Base-by-base conservation (phyloP, 768 basidiomycete species). In the Collybia mongolica region DNA sequence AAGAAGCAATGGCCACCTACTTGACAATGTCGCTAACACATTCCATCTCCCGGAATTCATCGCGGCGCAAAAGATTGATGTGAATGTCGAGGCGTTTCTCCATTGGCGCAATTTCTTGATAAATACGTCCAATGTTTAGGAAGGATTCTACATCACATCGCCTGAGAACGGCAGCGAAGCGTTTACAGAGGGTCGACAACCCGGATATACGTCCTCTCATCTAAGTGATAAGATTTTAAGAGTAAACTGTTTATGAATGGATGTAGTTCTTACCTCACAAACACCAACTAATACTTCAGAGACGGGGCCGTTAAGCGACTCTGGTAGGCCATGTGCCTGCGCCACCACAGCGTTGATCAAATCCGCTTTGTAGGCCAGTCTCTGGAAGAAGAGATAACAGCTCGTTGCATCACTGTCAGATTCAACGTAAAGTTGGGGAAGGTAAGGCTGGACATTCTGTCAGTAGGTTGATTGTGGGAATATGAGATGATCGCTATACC, bases 51-150 rank as follows among this genome's bases (percentile, higher is more conserved):
- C 87, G 80, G 72, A 99, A 95, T 65, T 94, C 95, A 58, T 98
- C 93, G 40, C 85, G 78, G 38, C 88, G 77, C 2, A 98, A 72
- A 20, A 89, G 74, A 41, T 90, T 89, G 54, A 98, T 82, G 62
- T 97, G 95, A 72, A 89, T 88, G 59, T 99, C 94, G 42, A 99
- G 81, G 23, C 90, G 81, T 65, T 88, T 91, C 72, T 99, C 97
- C 65, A 97, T 82, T 0, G 88, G 88, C 0, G 83, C 81, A 18
- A 98, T 80, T 55, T 99, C 97, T 6, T 81, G 81, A 61, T 82
- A 90, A 15, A 96, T 75, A 24, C 90, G 81, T 0, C 94, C 96
- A 38, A 89, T 82, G 57, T 81, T 85, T 52, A 98, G 68, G 81
- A 95, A 99, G 3, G 86, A 84, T 48, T 90, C 86, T 6, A 90